Evolutionary conservation across 495 filamentous ascomycete species (phyloP).

Genomic region (Penicillium angulare): DNA sequence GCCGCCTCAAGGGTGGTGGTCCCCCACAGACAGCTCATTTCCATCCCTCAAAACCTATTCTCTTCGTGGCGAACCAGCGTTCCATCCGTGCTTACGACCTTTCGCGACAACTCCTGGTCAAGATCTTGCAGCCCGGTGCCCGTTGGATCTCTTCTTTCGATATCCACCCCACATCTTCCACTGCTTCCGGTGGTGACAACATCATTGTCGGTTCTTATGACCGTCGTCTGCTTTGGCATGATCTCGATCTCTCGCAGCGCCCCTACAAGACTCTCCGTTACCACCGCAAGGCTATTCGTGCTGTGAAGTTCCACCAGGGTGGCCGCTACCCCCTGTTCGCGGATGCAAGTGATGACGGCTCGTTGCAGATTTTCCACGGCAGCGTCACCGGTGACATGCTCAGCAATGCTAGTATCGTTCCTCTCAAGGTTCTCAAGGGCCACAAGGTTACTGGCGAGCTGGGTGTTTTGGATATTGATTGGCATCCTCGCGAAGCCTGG

Average conservation of each 20-base stretch:
- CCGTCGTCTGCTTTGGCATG: constrained; percentile 91
- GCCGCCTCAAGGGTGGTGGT: constrained; percentile 70
- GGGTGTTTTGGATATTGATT: constrained; percentile 90
- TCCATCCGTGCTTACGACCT: constrained; percentile 91
- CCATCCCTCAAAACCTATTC: constrained; percentile 87
- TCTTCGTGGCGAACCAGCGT: constrained; percentile 94
- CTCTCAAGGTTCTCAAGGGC: constrained; percentile 88
- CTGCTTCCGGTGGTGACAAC: constrained; percentile 73
- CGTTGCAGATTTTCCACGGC: constrained; percentile 92
- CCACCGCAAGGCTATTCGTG: constrained; percentile 84
- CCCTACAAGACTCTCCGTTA: constrained; percentile 97
- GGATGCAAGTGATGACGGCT: constrained; percentile 91
- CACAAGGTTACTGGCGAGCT: constrained; percentile 75
- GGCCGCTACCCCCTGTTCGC: constrained; percentile 82
- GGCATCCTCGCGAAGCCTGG: constrained; percentile 93
- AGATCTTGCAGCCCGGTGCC: constrained; percentile 87
- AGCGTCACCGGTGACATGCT: constrained; percentile 91
- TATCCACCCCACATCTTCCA: constrained; percentile 70
- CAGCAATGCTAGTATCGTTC: constrained; percentile 94
- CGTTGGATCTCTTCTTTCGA: constrained; percentile 94
- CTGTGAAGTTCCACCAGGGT: constrained; percentile 80
- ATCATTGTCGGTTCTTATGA: constrained; percentile 93
- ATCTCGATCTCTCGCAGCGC: constrained; percentile 83
- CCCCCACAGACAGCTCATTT: constrained; percentile 87
- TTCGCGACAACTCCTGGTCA: constrained; percentile 80